phyloP scores from a whole-genome alignment of 805 yeast genomes.

The Myxozyma kluyveri region DNA sequence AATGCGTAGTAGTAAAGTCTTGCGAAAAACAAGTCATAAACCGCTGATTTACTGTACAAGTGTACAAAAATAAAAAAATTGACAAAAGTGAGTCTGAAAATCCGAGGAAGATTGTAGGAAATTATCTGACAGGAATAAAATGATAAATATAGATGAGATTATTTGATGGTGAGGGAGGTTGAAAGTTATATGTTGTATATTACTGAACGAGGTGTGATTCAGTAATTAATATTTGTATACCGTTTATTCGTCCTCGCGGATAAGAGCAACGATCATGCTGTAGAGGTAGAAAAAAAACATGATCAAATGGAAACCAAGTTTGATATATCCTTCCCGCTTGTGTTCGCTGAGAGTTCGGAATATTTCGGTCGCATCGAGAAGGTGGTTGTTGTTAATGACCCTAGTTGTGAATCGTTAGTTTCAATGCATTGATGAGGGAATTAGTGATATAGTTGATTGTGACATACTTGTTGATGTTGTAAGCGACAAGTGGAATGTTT shows the following conservation, averaged over 20 bases:
- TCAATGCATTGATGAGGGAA: background rate
- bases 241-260: conserved; percentile 26
- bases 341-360: conserved; percentile 90
- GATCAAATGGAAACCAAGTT: conserved; percentile 84
- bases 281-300: conserved; percentile 94
- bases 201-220: no score
- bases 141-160: no score
- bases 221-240: no score
- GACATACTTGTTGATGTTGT: conserved; percentile 65
- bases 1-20: no score
- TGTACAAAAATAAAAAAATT: no score
- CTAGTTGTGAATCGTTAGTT: conserved; percentile 2
- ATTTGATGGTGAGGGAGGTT: no score
- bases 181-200: no score
- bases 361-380: conserved; percentile 95
- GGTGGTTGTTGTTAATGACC: conserved; percentile 69
- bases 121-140: no score
- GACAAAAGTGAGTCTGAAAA: no score
- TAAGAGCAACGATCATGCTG: conserved; percentile 35
- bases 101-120: no score
- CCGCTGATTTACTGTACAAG: no score
- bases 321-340: conserved; percentile 86
- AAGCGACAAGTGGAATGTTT: conserved; percentile 80
- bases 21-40: no score
- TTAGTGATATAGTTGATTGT: background rate